Evolutionary conservation across 768 basidiomycete genomes (phyloP).

Genomic region (Heimioporus sp.): DNA sequence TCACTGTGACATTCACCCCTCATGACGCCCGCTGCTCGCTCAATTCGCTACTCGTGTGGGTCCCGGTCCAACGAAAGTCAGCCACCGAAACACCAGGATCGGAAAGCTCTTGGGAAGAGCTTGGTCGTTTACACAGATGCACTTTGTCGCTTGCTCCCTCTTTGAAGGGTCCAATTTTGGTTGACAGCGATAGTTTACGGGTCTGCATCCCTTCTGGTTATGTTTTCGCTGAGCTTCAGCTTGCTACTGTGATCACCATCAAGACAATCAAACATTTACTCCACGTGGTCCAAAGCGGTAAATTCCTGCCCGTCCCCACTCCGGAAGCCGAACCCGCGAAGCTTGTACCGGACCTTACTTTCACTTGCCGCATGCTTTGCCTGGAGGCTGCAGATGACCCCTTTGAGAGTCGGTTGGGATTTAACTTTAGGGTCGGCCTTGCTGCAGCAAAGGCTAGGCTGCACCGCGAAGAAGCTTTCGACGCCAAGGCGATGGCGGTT

Average conservation of each 20-base stretch:
- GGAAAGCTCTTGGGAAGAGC: slow-evolving; percentile 69
- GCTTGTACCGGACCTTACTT: slow-evolving; percentile 55
- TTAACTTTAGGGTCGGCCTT: slow-evolving; percentile 71
- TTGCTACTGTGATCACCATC: slow-evolving; percentile 62
- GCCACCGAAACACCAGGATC: slow-evolving; percentile 24
- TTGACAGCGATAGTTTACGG: slow-evolving; percentile 62
- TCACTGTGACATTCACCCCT: slow-evolving; percentile 17
- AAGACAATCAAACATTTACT: slow-evolving; percentile 76
- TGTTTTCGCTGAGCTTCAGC: slow-evolving; percentile 69
- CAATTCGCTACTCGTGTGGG: slow-evolving; percentile 52
- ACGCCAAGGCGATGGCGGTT: slow-evolving; percentile 73
- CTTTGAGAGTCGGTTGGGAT: slow-evolving; percentile 73
- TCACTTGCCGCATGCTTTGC: slow-evolving; percentile 60
- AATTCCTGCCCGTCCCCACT: slow-evolving; percentile 51
- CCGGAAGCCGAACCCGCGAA: slow-evolving; percentile 78
- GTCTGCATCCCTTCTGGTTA: slow-evolving; percentile 83
- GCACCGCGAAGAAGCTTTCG: slow-evolving; percentile 79
- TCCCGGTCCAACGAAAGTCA: slow-evolving; percentile 46
- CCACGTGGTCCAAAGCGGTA: slow-evolving; percentile 49
- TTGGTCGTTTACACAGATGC: slow-evolving; percentile 59
- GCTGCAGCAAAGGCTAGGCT: slow-evolving; percentile 68
- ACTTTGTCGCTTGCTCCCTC: slow-evolving; percentile 34
- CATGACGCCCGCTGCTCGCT: slow-evolving; percentile 32
- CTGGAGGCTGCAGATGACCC: slow-evolving; percentile 83
- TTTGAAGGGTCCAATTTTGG: slow-evolving; percentile 40